Evolutionary conservation across 106 monocot genomes (phyloP).

Genomic region (Dendrobium nobile): DNA sequence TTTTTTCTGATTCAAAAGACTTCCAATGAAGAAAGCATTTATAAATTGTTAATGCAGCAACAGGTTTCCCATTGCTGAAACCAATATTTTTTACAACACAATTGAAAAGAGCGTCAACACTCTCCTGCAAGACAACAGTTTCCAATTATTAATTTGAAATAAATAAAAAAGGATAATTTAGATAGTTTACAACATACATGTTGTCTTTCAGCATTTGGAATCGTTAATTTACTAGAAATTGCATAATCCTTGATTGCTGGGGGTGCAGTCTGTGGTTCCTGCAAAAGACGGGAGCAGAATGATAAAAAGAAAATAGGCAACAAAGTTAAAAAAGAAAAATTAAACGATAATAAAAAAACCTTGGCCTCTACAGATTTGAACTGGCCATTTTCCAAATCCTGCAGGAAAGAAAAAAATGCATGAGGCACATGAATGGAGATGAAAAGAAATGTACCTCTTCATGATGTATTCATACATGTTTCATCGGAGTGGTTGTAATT

Average conservation of each 20-base stretch:
- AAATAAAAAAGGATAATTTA: background rate
- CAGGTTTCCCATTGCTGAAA: slow-evolving; percentile 72
- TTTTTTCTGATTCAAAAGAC: slow-evolving; percentile 91
- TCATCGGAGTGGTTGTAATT: slow-evolving; percentile 36
- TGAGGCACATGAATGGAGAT: slow-evolving; percentile 4
- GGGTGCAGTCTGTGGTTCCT: slow-evolving; percentile 69
- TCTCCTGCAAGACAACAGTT: slow-evolving; percentile 57
- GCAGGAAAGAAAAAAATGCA: slow-evolving; percentile 8
- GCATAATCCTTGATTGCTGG: slow-evolving; percentile 43
- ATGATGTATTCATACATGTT: slow-evolving; percentile 28
- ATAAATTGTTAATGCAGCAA: slow-evolving; percentile 88
- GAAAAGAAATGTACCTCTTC: slow-evolving; percentile 2
- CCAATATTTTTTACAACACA: slow-evolving; percentile 78
- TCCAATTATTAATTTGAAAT: background rate
- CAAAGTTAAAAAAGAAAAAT: background rate
- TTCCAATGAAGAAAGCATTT: slow-evolving; percentile 97
- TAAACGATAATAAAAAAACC: slow-evolving; percentile 17
- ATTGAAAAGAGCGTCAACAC: slow-evolving; percentile 59
- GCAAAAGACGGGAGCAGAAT: slow-evolving; percentile 9
- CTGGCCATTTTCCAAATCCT: slow-evolving; percentile 58
- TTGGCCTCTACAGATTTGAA: slow-evolving; percentile 34
- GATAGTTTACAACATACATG: slow-evolving; percentile 37
- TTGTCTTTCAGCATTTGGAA: slow-evolving; percentile 67
- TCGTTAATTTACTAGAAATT: slow-evolving; percentile 42
- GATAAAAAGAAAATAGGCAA: background rate